These are phyloP conservation scores for Trichoderma atroviride DNA, from an alignment of 2,329 filamentous ascomycete genomes.

Conservation along the genomic window DNA sequence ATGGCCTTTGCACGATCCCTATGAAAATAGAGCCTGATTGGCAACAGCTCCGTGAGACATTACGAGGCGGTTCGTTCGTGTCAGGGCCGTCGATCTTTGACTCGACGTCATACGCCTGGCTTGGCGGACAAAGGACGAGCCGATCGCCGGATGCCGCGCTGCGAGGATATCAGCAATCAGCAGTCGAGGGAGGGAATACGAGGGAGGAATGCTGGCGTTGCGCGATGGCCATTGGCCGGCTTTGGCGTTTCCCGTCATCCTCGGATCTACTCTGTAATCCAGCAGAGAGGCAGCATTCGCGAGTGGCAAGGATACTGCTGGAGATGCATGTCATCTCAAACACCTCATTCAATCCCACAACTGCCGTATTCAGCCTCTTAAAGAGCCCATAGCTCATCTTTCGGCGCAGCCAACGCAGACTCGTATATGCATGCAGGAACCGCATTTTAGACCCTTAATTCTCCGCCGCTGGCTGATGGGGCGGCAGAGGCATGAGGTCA, in stretches of 20 bases:
- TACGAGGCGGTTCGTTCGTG: constrained; percentile 1
- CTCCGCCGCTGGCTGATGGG: constrained; percentile 11
- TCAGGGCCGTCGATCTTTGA: constrained; percentile 2
- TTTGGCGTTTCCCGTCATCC: background rate
- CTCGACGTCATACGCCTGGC: constrained; percentile 12
- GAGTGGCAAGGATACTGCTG: background rate
- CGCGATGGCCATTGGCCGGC: background rate
- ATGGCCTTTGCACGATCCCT: background rate
- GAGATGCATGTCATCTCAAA: background rate
- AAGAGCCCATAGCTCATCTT: background rate
- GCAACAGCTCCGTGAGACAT: constrained; percentile 1
- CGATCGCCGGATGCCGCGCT: background rate
- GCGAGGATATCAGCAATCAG: background rate
- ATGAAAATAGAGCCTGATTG: background rate
- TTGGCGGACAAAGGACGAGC: constrained; percentile 14
- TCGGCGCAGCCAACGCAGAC: background rate
- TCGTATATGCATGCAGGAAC: constrained; percentile 22
- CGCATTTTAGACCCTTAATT: constrained; percentile 1
- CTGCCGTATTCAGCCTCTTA: background rate
- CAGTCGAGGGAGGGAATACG: background rate
- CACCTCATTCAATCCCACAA: background rate
- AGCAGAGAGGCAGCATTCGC: background rate
- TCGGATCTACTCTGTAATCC: background rate
- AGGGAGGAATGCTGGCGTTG: background rate
- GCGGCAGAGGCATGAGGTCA: background rate